Conservation (phyloP, 176 grass and related monocot genomes). For the Cymbopogon citratus region DNA sequence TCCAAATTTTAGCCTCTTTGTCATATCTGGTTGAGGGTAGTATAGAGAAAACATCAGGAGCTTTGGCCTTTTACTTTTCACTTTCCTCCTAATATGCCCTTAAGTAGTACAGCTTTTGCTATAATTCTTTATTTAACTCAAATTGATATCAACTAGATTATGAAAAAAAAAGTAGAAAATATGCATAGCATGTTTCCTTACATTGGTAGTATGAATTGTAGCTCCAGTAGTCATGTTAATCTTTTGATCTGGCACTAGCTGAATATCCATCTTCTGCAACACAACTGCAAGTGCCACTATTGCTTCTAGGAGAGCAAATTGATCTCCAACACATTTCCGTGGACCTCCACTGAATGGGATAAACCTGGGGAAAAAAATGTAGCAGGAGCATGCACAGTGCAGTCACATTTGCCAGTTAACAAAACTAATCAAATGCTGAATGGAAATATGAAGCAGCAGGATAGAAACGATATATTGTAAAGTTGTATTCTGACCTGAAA, state of each 20-base stretch:
- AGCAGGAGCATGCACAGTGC: neutral
- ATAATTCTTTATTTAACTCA: neutral
- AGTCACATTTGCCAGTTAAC: slow-evolving; percentile 2
- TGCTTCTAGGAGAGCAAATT: slow-evolving; percentile 94
- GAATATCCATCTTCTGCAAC: slow-evolving; percentile 69
- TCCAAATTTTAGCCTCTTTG: neutral
- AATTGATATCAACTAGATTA: slow-evolving; percentile 13
- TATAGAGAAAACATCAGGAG: neutral
- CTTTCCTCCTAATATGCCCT: neutral
- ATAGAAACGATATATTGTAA: neutral
- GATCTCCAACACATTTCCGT: slow-evolving; percentile 98
- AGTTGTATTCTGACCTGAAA: slow-evolving; percentile 55
- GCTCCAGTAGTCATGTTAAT: slow-evolving; percentile 98
- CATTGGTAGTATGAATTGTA: slow-evolving; percentile 94
- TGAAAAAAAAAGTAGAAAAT: neutral
- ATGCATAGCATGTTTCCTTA: slow-evolving; percentile 28
- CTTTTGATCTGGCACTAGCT: slow-evolving; percentile 83
- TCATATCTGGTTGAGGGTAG: neutral
- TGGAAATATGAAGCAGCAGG: neutral
- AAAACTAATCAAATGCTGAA: neutral
- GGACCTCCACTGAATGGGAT: slow-evolving; percentile 97
- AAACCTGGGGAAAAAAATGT: slow-evolving; percentile 41
- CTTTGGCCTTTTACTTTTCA: neutral
- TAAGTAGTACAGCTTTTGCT: neutral
- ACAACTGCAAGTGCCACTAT: slow-evolving; percentile 83